Base-by-base conservation (phyloP, 2,329 filamentous ascomycete species). In the Cucurbitaria berberidis region DNA sequence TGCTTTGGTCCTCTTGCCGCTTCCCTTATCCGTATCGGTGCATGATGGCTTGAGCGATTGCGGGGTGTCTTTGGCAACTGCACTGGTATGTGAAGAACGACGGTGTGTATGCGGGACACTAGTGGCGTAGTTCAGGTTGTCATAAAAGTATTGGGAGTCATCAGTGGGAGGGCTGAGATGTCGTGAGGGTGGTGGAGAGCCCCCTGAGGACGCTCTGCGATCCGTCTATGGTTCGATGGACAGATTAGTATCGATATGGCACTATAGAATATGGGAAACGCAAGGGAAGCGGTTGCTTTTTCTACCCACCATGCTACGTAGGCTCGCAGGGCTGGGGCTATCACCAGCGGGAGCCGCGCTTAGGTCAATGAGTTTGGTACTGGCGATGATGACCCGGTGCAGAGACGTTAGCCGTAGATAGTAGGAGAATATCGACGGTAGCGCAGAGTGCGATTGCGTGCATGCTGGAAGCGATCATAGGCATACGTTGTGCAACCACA, bases 281-380 rank as follows among this genome's bases (percentile, higher is more conserved):
- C 41, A 59, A 30, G 41, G 51, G 45, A 44, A 58, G 44, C 40
- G 43, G 45, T 59, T 62, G 62, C 55, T 63, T 65, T 60, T 65
- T 68, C 64, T 67, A 74, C 73, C 59, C 68, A 75, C 73, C 73
- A 75, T 75, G 63, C 64, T 72, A 71, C 62, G 67, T 68, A 48
- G 59, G 36, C 50, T 60, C 51, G 58, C 60, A 64, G 54, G 58
- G 61, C 53, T 61, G 54, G 51, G 29, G 61, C 52, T 59, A 44
- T 60, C 47, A 59, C 60, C 63, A 56, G 63, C 59, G 53, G 55
- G 57, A 53, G 59, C 55, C 59, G 66, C 64, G 67, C 59, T 60
- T 64, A 55, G 50, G 59, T 73, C 63, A 73, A 60, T 74, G 69
- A 44, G 69, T 73, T 48, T 73, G 69, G 58, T 70, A 68, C 52